Base-by-base conservation (phyloP, 306 rosid genomes). In the Glycyrrhiza uralensis region DNA sequence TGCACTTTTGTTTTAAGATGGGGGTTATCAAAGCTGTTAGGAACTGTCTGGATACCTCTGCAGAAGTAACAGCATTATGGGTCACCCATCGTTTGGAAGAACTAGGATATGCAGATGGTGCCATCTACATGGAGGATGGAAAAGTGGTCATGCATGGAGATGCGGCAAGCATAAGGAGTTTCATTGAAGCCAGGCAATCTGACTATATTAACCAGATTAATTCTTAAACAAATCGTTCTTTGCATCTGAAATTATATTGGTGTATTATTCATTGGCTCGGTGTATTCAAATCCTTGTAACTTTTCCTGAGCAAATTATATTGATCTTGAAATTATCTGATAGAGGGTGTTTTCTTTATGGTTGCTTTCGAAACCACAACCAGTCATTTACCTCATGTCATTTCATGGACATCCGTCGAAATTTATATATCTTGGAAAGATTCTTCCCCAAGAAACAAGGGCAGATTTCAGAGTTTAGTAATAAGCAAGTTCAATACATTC, bases 81-180 rank as follows among this genome's bases (percentile, higher is more conserved):
- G 97, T 91, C 45, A 91, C 91, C 28, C 96, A 91, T 87, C 96
- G 97, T 66, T 80, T 89, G 67, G 97, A 91, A 86, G 96, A 91
- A 80, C 92, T 89, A 11, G 85, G 81, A 36, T 79, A 85, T 79
- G 96, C 97, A 11, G 97, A 91, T 75, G 97, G 97, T 46, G 96
- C 93, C 71, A 75, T 91, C 60, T 91, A 89, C 83, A 89, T 91
- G 97, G 97, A 91, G 69, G 89, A 87, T 8, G 97, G 97, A 76
- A 76, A 79, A 76, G 88, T 91, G 56, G 84, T 84, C 42, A 69
- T 57, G 87, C 83, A 77, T 41, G 96, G 96, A 26, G 88, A 85
- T 69, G 88, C 79, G 0, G 29, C 85, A 18, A 85, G 67, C 76
- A 68, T 89, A 52, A 76, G 50, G 77, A 78, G 74, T 69, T 89